Base-by-base conservation (phyloP, 106 monocot species). In the Alisma plantagoaquatica region DNA sequence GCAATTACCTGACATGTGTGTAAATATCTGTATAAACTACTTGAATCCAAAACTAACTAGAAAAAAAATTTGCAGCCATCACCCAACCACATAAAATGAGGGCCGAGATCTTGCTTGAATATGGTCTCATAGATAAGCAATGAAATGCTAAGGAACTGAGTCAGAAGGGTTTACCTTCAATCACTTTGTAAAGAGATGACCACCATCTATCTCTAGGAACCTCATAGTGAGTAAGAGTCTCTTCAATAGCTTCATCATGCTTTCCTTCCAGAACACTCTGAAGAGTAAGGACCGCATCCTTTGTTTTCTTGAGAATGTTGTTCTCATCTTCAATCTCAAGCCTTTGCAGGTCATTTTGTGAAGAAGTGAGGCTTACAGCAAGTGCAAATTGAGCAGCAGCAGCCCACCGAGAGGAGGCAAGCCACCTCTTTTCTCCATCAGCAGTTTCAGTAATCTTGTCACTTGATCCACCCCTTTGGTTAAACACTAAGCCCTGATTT, bases 341-440 rank as follows among this genome's bases (percentile, higher is more conserved):
- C 24, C 47, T 43, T 56, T 69, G 78, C 26, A 98, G 70, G 53
- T 86, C 84, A 62, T 60, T 82, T 38, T 85, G 82, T 8, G 98
- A 86, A 27, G 98, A 90, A 46, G 73, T 63, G 29, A 98, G 82
- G 56, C 73, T 90, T n/a, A 67, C 63, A 17, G 64, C 75, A 46
- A 98, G 85, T 27, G 98, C 98, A 64, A 72, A 86, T 64, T 86
- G 98, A 14, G 98, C 82, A 50, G 98, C 98, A 14, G 76, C 71
- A 44, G 90, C 77, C 98, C 98, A 98, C 14, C 85, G 84, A 32
- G 85, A 73, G 15, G 90, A 81, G 18, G 85, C 98, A 50, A 82
- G 16, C 35, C 35, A 38, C 14, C 35, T 38, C 35, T 14, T 38
- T 14, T 38, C 9, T 38, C 14, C 9, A 38, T 38, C 35, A 14